Percentiles rank a stretch among this genome's conserved stretches.
Evolutionary conservation across 2,329 filamentous ascomycete species (phyloP).

Genomic region (Aspergillus cejpii): DNA sequence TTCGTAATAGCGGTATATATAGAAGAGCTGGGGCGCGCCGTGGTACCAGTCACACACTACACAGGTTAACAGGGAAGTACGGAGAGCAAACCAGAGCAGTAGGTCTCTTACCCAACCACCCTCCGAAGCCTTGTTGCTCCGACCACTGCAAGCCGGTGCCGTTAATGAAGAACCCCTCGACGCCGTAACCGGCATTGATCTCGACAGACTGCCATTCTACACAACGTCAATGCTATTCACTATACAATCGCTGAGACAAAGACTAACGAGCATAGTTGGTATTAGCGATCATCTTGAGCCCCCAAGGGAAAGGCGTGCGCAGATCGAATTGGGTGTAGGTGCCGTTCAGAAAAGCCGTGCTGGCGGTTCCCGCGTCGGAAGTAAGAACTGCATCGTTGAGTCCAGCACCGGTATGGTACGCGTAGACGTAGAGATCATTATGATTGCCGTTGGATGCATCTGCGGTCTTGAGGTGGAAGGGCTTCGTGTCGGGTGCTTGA

Average conservation of each 20-base stretch:
- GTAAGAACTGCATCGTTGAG: constrained; percentile 35
- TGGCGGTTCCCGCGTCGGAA: constrained; percentile 18
- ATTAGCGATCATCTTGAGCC: constrained; percentile 21
- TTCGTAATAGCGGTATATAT: constrained; percentile 22
- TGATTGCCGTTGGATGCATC: constrained; percentile 21
- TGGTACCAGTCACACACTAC: constrained; percentile 39
- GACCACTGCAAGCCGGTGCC: constrained; percentile 24
- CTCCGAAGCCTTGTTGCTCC: constrained; percentile 28
- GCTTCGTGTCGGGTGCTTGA: constrained; percentile 18
- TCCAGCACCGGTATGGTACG: constrained; percentile 40
- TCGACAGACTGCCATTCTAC: constrained; percentile 34
- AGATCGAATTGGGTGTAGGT: constrained; percentile 28
- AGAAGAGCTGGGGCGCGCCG: constrained; percentile 38
- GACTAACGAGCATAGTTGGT: constrained; percentile 34
- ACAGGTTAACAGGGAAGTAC: neutral
- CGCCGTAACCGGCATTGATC: constrained; percentile 33
- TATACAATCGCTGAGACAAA: no score
- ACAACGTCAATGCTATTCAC: constrained; percentile 5
- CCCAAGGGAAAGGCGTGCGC: constrained; percentile 28
- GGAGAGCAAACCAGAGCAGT: neutral
- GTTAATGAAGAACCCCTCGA: constrained; percentile 27
- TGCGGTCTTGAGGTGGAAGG: constrained; percentile 33
- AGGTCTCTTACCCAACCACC: constrained; percentile 35
- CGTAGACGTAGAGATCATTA: constrained; percentile 34
- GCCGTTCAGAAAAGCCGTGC: constrained; percentile 29